Evolutionary conservation across 2,329 filamentous ascomycete genomes (phyloP), one percentile per base, ranked within the genome.

Genomic region (Karstenula rhodostoma): DNA sequence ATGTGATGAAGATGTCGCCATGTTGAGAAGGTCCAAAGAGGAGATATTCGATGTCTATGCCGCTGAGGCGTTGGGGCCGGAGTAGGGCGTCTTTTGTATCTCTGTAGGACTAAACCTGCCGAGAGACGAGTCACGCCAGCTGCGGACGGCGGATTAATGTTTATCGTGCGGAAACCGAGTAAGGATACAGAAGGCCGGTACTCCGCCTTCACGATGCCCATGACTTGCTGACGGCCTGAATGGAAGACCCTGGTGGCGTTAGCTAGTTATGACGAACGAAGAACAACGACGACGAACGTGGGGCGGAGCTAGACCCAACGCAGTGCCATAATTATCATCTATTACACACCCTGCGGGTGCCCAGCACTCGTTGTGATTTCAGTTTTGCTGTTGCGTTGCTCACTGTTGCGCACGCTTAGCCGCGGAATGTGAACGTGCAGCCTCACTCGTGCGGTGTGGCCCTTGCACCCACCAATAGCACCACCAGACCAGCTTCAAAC

Each of bases 1-100:
- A 42, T 64, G 63, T 40, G 51, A 43, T 33, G 68, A 64, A 57
- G 67, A 63, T 9, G 62, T 61, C 27, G 71, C 51, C 73, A 74
- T 74, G 6, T 40, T 60, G 52, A 25, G 19, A 32, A 40, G 9
- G 10, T 9, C 19, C n/a, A n/a, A 19, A 46, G n/a, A 27, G 27
- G 9, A 22, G 9, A 4, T 7, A 25, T n/a, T 2, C n/a, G 6
- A 22, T 48, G 7, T 53, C 9, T 46, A 32, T 29, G 25, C 13
- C 17, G 50, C 19, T 13, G 32, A 23, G 19, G 29, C 5, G 37
- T n/a, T 9, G 23, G 19, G 13, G 15, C 22, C 15, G 35, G 33
- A 29, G 33, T 22, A 22, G 9, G 40, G 51, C 37, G n/a, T 54
- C n/a, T 13, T 44, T 47, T 56, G 23, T 48, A 44, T 19, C 19